These are phyloP conservation scores for Penicillium thymicola DNA, from an alignment of 2,329 filamentous ascomycete species.

Conservation along the genomic window DNA sequence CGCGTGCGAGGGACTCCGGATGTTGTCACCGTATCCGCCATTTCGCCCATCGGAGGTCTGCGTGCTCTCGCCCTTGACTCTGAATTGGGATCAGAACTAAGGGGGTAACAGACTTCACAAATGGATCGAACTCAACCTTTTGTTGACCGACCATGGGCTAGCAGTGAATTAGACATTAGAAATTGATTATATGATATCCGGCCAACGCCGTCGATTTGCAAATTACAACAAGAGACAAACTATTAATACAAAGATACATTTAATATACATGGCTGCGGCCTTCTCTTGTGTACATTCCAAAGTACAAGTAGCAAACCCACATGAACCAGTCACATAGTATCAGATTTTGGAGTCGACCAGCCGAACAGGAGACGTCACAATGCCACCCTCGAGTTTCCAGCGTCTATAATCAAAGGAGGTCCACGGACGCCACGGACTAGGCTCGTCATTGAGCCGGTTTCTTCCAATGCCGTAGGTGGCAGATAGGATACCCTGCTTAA, in stretches of 20 bases:
- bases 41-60: not conserved
- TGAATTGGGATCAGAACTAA: not conserved
- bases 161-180: not conserved
- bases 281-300: not conserved
- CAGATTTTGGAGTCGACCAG: conserved; percentile 12
- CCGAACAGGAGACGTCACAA: conserved; percentile 28
- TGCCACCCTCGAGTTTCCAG: conserved; percentile 33
- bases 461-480: conserved; percentile 42
- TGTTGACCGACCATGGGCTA: not conserved
- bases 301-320: not conserved
- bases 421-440: conserved; percentile 15
- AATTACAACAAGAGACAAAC: not conserved
- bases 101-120: not conserved
- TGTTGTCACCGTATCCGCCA: not conserved
- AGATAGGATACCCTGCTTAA: conserved; percentile 57
- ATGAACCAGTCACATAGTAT: not conserved
- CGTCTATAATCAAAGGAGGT: conserved; percentile 18
- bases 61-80: not conserved
- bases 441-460: conserved; percentile 22
- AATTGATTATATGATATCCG: not conserved
- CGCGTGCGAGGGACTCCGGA: not conserved
- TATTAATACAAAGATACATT: not conserved
- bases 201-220: not conserved
- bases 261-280: not conserved
- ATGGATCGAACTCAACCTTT: not conserved